Evolutionary conservation across 306 rosid species (phyloP).

Genomic region (Trifolium repens): DNA sequence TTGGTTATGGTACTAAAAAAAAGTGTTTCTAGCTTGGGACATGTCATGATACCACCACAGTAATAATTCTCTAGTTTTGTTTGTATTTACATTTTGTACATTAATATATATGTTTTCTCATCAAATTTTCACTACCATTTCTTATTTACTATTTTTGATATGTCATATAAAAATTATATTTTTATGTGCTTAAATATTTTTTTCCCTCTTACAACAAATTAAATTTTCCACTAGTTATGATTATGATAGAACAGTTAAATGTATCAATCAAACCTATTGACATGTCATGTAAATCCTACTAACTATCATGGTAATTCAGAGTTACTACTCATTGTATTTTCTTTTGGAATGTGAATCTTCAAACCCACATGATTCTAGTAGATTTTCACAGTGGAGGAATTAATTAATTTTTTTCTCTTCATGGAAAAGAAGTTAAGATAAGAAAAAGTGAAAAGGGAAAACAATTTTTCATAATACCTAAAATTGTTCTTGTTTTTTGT

Average conservation of each 20-base stretch:
- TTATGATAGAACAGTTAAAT: slow-evolving; percentile 54
- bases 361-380: slow-evolving; percentile 28
- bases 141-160: slow-evolving; percentile 40
- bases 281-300: slow-evolving; percentile 53
- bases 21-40: slow-evolving; percentile 29
- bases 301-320: slow-evolving; percentile 46
- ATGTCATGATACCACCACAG: slow-evolving; percentile 40
- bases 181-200: not conserved
- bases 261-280: slow-evolving; percentile 52
- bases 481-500: not conserved
- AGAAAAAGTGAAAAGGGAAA: slow-evolving; percentile 6
- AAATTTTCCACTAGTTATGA: slow-evolving; percentile 35
- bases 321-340: slow-evolving; percentile 30
- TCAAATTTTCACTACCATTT: not conserved
- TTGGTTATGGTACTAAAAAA: slow-evolving; percentile 44
- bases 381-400: slow-evolving; percentile 32
- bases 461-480: not conserved
- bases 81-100: slow-evolving; percentile 42
- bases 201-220: not conserved
- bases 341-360: slow-evolving; percentile 44
- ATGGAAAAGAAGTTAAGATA: not conserved
- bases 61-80: slow-evolving; percentile 50
- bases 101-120: not conserved
- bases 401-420: slow-evolving; percentile 2
- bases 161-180: slow-evolving; percentile 34